phyloP scores from a whole-genome alignment of 257 asterid species.

The Rehmannia glutinosa region DNA sequence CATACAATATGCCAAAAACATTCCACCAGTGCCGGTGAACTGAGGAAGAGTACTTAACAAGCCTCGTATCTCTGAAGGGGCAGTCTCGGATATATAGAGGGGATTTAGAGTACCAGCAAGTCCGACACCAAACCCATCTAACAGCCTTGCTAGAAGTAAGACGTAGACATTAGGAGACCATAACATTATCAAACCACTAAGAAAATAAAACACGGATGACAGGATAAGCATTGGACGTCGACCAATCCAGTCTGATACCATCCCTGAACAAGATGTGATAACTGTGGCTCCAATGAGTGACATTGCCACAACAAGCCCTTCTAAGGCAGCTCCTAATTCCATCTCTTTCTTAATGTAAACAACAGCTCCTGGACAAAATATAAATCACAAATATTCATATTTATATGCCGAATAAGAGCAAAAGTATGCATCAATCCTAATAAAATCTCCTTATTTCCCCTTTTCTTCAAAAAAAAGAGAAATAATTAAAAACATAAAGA shows the following conservation, averaged over 20 bases:
- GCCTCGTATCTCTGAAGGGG: constrained; percentile 85
- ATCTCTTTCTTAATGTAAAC: constrained; percentile 53
- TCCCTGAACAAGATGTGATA: constrained; percentile 71
- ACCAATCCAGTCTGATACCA: constrained; percentile 57
- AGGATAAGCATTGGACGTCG: constrained; percentile 79
- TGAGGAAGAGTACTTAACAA: constrained; percentile 72
- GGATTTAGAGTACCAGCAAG: constrained; percentile 74
- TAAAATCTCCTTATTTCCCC: no score
- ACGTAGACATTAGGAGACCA: constrained; percentile 82
- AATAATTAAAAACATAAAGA: no score
- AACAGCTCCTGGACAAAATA: constrained; percentile 39
- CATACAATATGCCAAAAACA: constrained; percentile 77
- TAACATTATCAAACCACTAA: constrained; percentile 71
- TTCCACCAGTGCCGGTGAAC: constrained; percentile 69
- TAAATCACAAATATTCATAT: neutral
- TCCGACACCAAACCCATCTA: constrained; percentile 77
- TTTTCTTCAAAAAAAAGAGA: no score
- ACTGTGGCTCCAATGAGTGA: constrained; percentile 77
- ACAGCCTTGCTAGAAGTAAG: constrained; percentile 61
- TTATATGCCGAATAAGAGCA: no score
- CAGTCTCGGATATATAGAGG: constrained; percentile 75
- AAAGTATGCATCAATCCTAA: neutral
- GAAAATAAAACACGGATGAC: constrained; percentile 60
- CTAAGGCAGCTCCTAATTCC: constrained; percentile 34
- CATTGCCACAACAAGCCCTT: constrained; percentile 82